Evolutionary conservation across 2,329 filamentous ascomycete genomes (phyloP).

Genomic region (Metarhizium album): DNA sequence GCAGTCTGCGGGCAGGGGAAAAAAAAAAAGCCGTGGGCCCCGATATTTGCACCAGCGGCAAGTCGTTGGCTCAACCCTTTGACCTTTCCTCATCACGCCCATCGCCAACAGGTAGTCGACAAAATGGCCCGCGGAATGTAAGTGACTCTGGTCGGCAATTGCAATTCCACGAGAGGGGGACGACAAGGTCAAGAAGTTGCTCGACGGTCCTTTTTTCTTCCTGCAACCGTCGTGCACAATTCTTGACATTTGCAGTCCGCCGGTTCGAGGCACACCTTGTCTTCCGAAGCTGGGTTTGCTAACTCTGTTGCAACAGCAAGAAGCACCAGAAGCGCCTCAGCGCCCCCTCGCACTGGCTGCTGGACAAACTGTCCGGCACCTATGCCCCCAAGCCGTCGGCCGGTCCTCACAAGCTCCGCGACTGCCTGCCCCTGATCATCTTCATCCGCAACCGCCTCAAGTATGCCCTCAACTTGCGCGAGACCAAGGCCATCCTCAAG

Average conservation of each 20-base stretch:
- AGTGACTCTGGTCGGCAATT: conserved; percentile 21
- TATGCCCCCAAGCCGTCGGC: conserved; percentile 60
- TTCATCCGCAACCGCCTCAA: conserved; percentile 96
- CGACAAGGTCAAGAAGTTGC: neutral
- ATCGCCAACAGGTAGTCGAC: conserved; percentile 28
- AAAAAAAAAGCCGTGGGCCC: conserved; percentile 21
- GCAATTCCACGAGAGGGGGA: no score
- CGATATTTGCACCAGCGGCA: conserved; percentile 17
- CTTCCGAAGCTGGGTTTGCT: neutral
- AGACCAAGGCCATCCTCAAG: conserved; percentile 97
- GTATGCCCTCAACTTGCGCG: conserved; percentile 98
- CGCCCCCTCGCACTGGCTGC: conserved; percentile 98
- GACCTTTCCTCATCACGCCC: conserved; percentile 24
- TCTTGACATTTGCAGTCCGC: neutral
- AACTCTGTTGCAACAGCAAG: conserved; percentile 49
- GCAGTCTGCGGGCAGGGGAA: conserved; percentile 1
- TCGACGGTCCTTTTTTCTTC: neutral
- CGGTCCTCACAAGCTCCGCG: conserved; percentile 98
- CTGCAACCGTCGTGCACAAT: neutral
- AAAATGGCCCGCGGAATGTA: conserved; percentile 58
- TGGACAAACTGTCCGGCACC: conserved; percentile 97
- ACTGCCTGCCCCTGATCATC: conserved; percentile 97
- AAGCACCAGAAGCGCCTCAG: conserved; percentile 99
- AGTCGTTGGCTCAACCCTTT: conserved; percentile 14
- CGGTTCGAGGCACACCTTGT: neutral